Evolutionary conservation across 2,329 filamentous ascomycete species (phyloP).

Genomic region (Epichloe baconii): DNA sequence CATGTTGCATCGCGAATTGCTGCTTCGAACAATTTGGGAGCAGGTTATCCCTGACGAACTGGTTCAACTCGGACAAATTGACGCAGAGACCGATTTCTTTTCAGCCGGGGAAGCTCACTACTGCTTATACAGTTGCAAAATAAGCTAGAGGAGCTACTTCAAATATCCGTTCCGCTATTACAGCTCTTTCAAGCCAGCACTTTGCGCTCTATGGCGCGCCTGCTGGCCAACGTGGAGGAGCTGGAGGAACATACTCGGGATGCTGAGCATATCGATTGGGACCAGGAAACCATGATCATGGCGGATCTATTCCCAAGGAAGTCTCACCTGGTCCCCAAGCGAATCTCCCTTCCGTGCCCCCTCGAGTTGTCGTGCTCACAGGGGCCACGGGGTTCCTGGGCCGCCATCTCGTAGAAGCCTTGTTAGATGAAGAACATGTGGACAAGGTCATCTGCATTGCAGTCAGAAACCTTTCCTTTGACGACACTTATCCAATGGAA

Average conservation of each 20-base stretch:
- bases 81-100: background rate
- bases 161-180: background rate
- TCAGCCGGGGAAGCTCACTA: background rate
- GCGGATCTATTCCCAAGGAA: background rate
- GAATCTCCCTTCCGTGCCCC: background rate
- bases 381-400: slow-evolving; percentile 6
- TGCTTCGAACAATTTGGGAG: background rate
- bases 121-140: background rate
- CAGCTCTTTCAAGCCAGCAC: background rate
- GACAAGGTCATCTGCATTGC: slow-evolving; percentile 30
- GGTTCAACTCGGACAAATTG: background rate
- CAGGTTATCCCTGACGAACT: background rate
- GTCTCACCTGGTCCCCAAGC: background rate
- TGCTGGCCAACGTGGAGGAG: background rate
- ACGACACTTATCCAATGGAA: slow-evolving; percentile 5
- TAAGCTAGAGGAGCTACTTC: background rate
- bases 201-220: background rate
- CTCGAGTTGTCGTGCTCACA: slow-evolving; percentile 2
- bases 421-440: slow-evolving; percentile 16
- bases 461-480: slow-evolving; percentile 10
- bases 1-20: background rate
- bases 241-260: too few species aligned
- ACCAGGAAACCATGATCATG: background rate
- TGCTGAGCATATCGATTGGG: background rate
- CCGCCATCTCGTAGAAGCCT: background rate